Evolutionary conservation across 2,329 filamentous ascomycete species (phyloP), one percentile per base, ranked within the genome.

Genomic region (Coleophoma eucalyptorum): DNA sequence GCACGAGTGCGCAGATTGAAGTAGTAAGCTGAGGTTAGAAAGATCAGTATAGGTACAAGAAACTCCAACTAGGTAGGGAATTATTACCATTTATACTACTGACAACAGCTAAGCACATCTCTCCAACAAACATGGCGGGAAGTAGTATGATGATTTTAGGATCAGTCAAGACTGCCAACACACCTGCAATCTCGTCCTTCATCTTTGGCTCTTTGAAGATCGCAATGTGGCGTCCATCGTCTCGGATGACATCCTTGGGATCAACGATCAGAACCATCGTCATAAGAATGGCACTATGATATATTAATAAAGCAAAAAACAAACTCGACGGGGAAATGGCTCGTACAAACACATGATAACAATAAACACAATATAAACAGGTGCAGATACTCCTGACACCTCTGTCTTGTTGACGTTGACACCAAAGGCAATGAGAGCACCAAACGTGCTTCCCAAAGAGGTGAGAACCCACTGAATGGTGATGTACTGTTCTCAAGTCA

Each of bases 241-340:
- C 11, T 8, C 55, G 43, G 52, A 58, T 55, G 34, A 62, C 55
- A 32, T 55, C 58, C 37, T 54, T 55, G 35, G 60, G 62, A 38
- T 44, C 52, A 45, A 58, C 52, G 15, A 62, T 48, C 19, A 58
- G 57, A 38, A 56, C 26, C 3, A 57, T 34, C n/a, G 55, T 48
- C 43, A 55, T 13, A 3, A 55, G 18, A 26, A 55, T 52, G 6
- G 55, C 53, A 38, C 35, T 38, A 38, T n/a, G 15, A 12, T n/a
- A 4, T 6, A 38, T 38, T 38, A 38, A 11, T 18, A 5, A 38
- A 38, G 15, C 3, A n/a, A 38, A 11, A 4, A 38, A 38, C 13
- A 2, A 5, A 38, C 18, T 12, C 6, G 6, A 38, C 6, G 12
- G 35, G 18, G 18, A 5, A n/a, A 18, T n/a, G 18, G 12, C 6